Base-by-base conservation (phyloP, 1,284 basidiomycete species). In the Bjerkandera adusta region DNA sequence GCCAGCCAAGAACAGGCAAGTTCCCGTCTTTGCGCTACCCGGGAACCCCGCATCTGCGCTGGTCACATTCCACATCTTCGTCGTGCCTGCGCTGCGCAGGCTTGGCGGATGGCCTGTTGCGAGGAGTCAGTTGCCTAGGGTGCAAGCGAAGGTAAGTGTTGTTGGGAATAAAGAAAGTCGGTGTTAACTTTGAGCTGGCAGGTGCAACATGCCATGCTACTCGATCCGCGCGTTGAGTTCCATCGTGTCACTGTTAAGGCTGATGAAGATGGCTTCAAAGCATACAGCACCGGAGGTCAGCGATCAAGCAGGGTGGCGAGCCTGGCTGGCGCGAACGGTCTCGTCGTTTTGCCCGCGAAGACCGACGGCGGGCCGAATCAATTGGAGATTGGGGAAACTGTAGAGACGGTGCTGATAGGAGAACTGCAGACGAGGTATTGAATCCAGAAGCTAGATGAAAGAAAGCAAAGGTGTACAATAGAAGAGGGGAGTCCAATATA, bases 41-140 rank as follows among this genome's bases (percentile, higher is more conserved):
- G 92, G 92, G 1, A 94, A 94, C 61, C 92, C 92, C 0, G 92
- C 92, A 0, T 85, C 83, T 4, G 92, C 92, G 7, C 71, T 94
- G n/a, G 91, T 94, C 2, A 91, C 83, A 12, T 93, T 93, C 66
- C 79, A 91, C 60, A 62, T 94, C 5, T 93, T 94, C 59, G 91
- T 92, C 7, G 63, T 93, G 0, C 92, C 92, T 3, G 85, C 87
- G 4, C 66, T 95, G 43, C 71, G 92, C 49, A 77, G 71, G 53
- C 63, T 94, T 45, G 85, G 84, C 5, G 89, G 89, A 0, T 88
- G 79, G 75, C 71, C 74, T 0, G 61, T 67, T 15, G 67, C 67
- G 21, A 57, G 70, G 25, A 83, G 78, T 57, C 73, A 84, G 41
- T 66, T 91, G 37, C 84, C 89, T 1, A 72, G 77, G 2, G 71